Evolutionary conservation across 2,329 filamentous ascomycete species (phyloP), one percentile per base, ranked within the genome.

Genomic region (Aspergillus fumigatiaffinis): DNA sequence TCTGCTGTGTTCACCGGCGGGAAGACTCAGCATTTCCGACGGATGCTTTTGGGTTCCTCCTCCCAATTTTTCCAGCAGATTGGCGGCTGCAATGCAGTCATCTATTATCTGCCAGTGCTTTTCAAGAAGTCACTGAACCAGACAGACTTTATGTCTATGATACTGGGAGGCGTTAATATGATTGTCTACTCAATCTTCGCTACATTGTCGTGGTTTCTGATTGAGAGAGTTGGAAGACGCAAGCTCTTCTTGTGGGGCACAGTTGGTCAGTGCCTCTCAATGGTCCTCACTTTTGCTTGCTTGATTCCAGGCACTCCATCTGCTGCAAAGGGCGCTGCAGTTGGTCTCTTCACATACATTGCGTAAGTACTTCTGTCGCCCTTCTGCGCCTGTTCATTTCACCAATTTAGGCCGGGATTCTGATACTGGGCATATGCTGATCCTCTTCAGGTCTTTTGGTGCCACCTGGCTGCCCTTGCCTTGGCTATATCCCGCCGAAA

Each of bases 271-370:
- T 64, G 73, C 46, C 62, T 71, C 23, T 64, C 73, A 20, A 74
- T 76, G 72, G 63, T 73, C 17, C 74, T 77, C 50, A 73, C 72
- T 20, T 76, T 77, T 50, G 71, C 51, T 41, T 77, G 74, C 42
- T 50, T 77, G 56, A 76, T 76, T 46, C 71, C 71, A 2, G 65
- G 59, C 8, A 55, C 60, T 3, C 14, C 55, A 1, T 46, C 60
- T 1, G 59, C 65, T 3, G 62, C 73, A 35, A 74, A 75, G 63
- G 74, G 74, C 46, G 73, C 74, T 4, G 72, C 81, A 9, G 85
- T 87, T 2, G 86, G 86, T 56, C 73, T 89, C 12, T 89, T 89
- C 73, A 80, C 85, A 2, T 89, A 88, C 72, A 89, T 89, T 65
- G 84, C 85, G 4, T 32, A 5, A 32, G 29, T 32, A 14, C 12